Base-by-base conservation (phyloP, 768 basidiomycete genomes). In the Russula emetica region DNA sequence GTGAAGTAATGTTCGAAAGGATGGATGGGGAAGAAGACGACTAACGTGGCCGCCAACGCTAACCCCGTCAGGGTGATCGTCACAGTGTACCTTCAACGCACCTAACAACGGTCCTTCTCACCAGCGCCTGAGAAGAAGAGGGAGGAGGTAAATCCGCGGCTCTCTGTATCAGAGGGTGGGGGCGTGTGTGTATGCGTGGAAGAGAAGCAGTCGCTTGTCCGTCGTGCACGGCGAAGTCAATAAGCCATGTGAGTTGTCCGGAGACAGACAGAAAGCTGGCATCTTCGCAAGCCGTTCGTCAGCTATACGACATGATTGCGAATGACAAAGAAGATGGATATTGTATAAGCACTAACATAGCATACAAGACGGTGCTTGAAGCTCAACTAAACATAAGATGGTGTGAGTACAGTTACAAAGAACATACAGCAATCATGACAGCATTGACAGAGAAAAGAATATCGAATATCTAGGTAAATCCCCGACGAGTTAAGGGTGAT, bases 381-480 rank as follows among this genome's bases (percentile, higher is more conserved):
- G 34, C 8, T 24, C 20, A 14, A 64, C 16, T 9, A 49, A 40
- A 24, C 28, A 44, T 56, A 54, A 55, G 22, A 55, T 30, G 24
- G 14, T 2, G 40, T 60, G 20, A 60, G 51, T 60, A 64, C 59
- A 64, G n/a, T 49, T 56, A 61, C 54, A 61, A 18, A 36, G 26
- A 28, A 61, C 58, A 51, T 64, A 64, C 63, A 64, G 59, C 58
- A 50, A 44, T 36, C 53, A 28, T 60, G 52, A 55, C 22, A 45
- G 18, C 36, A 51, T 42, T 64, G 45, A 40, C 38, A 38, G 0
- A 32, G 44, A 61, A 56, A 52, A 52, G 42, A 34, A 60, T 58
- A 57, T 64, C 63, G 42, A 34, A 60, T 58, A 57, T 64, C 63
- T 64, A 61, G 40, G 36, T 60, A 64, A 53, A 60, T 59, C 44